Evolutionary conservation across 2,329 filamentous ascomycete species (phyloP).

Genomic region (Aspergillus intermedius): DNA sequence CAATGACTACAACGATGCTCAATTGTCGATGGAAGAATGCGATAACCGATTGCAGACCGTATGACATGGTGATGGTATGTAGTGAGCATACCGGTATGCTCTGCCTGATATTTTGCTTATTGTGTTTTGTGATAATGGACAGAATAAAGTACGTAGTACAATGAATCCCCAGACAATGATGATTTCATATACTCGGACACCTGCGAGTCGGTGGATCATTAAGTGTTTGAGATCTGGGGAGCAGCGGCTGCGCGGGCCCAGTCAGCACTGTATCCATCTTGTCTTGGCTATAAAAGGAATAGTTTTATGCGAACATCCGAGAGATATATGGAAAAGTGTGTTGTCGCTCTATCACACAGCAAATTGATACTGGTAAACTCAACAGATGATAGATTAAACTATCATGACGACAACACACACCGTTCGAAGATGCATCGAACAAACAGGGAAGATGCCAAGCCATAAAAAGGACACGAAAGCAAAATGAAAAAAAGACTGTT

Average conservation of each 20-base stretch:
- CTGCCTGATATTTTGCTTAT: no score
- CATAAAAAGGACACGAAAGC: conserved; percentile 5
- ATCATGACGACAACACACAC: background rate
- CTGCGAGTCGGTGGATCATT: conserved; percentile 13
- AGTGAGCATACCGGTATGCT: no score
- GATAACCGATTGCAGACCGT: no score
- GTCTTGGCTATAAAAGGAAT: background rate
- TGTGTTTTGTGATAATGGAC: no score
- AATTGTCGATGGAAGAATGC: no score
- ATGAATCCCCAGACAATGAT: background rate
- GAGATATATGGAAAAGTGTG: background rate
- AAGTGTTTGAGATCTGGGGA: conserved; percentile 13
- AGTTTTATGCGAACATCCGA: no score
- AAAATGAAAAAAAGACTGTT: conserved; percentile 30
- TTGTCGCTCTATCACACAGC: background rate
- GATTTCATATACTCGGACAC: background rate
- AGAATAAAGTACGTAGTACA: background rate
- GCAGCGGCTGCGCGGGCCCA: background rate
- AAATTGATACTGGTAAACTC: no score
- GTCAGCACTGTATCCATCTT: background rate
- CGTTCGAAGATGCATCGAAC: background rate
- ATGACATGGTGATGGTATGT: no score
- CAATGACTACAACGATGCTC: no score
- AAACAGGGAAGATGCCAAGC: conserved; percentile 1
- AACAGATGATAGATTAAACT: no score